Evolutionary conservation across 2,329 filamentous ascomycete species (phyloP).

Genomic region (Diplodia corticola): DNA sequence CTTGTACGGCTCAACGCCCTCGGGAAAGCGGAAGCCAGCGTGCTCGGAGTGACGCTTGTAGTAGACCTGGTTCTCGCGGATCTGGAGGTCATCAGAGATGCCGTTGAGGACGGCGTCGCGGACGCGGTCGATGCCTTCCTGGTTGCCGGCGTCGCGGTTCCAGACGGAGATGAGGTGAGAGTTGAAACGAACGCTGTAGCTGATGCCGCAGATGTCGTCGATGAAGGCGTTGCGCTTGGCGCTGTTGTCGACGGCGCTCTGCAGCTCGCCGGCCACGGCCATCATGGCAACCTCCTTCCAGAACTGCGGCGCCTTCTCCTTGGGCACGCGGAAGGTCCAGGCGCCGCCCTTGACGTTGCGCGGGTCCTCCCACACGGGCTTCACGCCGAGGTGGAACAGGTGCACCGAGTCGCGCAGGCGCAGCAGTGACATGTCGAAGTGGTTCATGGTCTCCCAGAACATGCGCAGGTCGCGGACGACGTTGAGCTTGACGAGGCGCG

Average conservation of each 20-base stretch:
- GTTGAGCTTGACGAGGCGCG: conserved; percentile 49
- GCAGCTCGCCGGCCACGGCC: conserved; percentile 79
- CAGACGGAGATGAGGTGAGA: conserved; percentile 86
- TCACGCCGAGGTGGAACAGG: conserved; percentile 79
- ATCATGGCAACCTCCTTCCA: conserved; percentile 82
- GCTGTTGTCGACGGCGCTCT: conserved; percentile 64
- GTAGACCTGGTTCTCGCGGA: conserved; percentile 67
- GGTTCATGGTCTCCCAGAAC: conserved; percentile 60
- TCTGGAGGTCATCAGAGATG: conserved; percentile 70
- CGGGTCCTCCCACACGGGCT: conserved; percentile 82
- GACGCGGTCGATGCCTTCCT: conserved; percentile 74
- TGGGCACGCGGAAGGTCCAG: conserved; percentile 90
- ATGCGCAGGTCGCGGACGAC: conserved; percentile 49
- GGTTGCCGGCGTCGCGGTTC: conserved; percentile 84
- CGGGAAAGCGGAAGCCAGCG: conserved; percentile 61
- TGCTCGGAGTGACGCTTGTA: conserved; percentile 93
- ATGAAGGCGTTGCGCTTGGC: conserved; percentile 58
- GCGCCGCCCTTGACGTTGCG: conserved; percentile 83
- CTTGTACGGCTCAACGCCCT: not conserved
- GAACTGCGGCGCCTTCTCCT: conserved; percentile 66
- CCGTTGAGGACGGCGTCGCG: conserved; percentile 71
- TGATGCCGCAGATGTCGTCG: conserved; percentile 84
- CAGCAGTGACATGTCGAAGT: conserved; percentile 73
- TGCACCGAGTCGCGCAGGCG: conserved; percentile 68
- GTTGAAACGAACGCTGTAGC: conserved; percentile 85